Conservation (phyloP, 208 protist species). For the Wallacemonas sp. region DNA sequence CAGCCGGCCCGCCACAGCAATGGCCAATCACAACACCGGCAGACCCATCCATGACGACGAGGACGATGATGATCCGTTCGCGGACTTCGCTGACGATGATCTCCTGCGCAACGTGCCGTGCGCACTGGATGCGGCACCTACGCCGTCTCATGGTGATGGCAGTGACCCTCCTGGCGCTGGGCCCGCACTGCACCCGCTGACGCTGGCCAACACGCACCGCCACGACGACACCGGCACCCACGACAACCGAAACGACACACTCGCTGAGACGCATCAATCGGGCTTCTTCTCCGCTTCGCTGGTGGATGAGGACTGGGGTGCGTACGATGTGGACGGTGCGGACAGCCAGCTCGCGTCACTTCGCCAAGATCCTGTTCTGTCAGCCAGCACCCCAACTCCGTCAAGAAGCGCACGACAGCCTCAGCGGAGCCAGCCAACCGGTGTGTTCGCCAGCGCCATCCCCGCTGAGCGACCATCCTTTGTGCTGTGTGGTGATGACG, state of each 20-base stretch:
- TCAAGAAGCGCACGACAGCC: too few species aligned
- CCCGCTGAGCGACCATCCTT: slow-evolving; percentile 31
- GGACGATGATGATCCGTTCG: slow-evolving; percentile 20
- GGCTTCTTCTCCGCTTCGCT: slow-evolving; percentile 10
- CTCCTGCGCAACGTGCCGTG: slow-evolving; percentile 43
- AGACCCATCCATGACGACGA: not conserved
- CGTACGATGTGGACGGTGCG: not conserved
- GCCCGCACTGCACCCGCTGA: not conserved
- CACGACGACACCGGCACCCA: not conserved
- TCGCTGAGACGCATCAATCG: slow-evolving; percentile 8
- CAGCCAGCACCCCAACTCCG: too few species aligned
- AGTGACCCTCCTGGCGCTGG: not conserved
- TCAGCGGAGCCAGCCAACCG: not conserved
- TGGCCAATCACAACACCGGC: slow-evolving; percentile 7
- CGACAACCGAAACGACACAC: not conserved
- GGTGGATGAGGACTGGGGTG: slow-evolving; percentile 8
- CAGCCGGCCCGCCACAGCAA: not conserved
- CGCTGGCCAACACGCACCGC: not conserved
- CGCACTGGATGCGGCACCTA: slow-evolving; percentile 33
- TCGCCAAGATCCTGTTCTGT: too few species aligned
- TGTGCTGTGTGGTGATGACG: slow-evolving; percentile 67
- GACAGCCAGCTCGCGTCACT: not conserved
- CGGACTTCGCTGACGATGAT: slow-evolving; percentile 44
- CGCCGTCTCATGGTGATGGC: not conserved
- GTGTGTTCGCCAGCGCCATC: slow-evolving; percentile 25